These are phyloP conservation scores for Hymenochaete sp. DNA, from an alignment of 1,284 basidiomycete species.

Conservation along the genomic window DNA sequence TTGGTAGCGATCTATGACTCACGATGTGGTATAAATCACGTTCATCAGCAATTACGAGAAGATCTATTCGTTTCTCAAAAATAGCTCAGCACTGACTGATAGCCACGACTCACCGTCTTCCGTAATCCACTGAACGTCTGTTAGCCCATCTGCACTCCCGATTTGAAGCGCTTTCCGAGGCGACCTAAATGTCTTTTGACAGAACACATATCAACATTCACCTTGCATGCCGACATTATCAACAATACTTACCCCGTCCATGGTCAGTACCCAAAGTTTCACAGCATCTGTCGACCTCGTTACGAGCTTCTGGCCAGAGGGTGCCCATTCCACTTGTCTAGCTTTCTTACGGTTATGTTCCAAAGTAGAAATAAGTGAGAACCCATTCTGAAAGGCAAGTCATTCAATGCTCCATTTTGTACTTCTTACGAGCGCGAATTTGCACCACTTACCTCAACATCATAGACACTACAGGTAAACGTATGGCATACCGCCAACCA, in stretches of 20 bases:
- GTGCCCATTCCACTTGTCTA: constrained; percentile 16
- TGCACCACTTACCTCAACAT: constrained; percentile 3
- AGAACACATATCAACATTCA: not conserved
- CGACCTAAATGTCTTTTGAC: not conserved
- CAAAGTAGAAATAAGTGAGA: not conserved
- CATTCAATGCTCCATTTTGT: not conserved
- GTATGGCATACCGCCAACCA: constrained; percentile 15
- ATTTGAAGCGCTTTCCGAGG: not conserved
- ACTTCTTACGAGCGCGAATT: not conserved
- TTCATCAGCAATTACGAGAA: constrained; percentile 13
- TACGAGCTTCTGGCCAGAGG: constrained; percentile 6
- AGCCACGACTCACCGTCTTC: constrained; percentile 7
- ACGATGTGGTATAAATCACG: constrained; percentile 12
- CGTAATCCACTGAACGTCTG: constrained; percentile 14
- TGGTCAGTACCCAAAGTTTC: constrained; percentile 9
- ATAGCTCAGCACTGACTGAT: not conserved
- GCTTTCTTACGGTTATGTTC: constrained; percentile 9
- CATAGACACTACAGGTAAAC: constrained; percentile 10
- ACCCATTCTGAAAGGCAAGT: not conserved
- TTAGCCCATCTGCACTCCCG: constrained; percentile 3
- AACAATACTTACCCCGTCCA: not conserved
- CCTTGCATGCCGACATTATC: not conserved
- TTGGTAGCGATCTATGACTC: not conserved
- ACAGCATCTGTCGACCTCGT: constrained; percentile 10
- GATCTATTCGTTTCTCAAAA: constrained; percentile 4